Percentiles rank a stretch among this genome's conserved stretches.
Evolutionary conservation across 805 yeast genomes (phyloP).

Genomic region (Lipomyces orientalis): DNA sequence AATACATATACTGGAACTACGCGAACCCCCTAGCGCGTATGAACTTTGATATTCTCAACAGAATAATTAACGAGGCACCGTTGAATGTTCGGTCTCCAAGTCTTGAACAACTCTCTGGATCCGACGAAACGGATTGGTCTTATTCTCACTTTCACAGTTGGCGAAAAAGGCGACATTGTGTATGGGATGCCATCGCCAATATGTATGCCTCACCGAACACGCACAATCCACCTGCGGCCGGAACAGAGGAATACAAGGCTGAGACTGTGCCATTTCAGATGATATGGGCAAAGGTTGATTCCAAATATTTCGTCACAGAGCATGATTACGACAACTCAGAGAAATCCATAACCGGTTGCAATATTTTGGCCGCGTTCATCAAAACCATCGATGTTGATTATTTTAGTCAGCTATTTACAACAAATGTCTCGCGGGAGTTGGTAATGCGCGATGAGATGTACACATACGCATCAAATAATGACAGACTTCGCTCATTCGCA

Average conservation of each 20-base stretch:
- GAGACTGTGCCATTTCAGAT: constrained; percentile 2
- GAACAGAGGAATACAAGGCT: background rate
- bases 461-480: background rate
- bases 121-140: background rate
- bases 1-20: background rate
- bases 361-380: background rate
- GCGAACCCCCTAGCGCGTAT: constrained; percentile 3
- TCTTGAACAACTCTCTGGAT: background rate
- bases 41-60: background rate
- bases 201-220: background rate
- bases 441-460: background rate
- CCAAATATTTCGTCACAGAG: background rate
- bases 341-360: background rate
- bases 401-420: background rate
- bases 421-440: background rate
- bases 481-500: background rate
- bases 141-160: background rate
- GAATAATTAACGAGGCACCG: background rate
- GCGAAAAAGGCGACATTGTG: constrained; percentile 2
- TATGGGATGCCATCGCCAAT: constrained; percentile 1
- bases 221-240: background rate
- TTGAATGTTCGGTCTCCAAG: background rate
- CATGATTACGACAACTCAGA: background rate
- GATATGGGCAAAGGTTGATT: background rate
- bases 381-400: background rate